These are phyloP conservation scores for Solanum chacoense DNA, from an alignment of 305 asterid genomes.

Conservation along the genomic window DNA sequence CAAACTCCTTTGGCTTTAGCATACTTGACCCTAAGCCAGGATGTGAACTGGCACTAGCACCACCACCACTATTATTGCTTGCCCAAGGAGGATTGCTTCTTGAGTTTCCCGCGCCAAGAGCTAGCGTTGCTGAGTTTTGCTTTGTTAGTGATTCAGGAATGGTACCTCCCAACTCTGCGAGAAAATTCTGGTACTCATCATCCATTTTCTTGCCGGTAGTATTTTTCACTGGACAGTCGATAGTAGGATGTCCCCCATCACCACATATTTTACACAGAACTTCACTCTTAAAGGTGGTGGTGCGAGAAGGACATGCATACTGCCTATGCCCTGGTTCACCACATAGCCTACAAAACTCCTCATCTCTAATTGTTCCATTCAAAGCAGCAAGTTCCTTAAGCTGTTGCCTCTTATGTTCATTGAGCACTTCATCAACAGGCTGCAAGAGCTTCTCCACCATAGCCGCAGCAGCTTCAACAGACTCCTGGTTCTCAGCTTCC, in stretches of 20 bases:
- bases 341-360: constrained; percentile 83
- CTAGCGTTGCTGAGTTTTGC: constrained; percentile 43
- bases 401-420: constrained; percentile 95
- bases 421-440: constrained; percentile 96
- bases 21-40: constrained; percentile 44
- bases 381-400: constrained; percentile 92
- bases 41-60: constrained; percentile 22
- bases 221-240: constrained; percentile 87
- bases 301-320: constrained; percentile 84
- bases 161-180: constrained; percentile 91
- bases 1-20: constrained; percentile 76
- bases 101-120: constrained; percentile 53
- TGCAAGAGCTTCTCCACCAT: constrained; percentile 97
- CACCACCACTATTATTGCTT: constrained; percentile 23
- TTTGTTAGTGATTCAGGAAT: constrained; percentile 56
- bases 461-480: constrained; percentile 89
- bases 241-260: constrained; percentile 97
- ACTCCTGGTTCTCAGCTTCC: constrained; percentile 89
- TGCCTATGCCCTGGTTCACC: constrained; percentile 97
- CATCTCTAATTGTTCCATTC: constrained; percentile 96
- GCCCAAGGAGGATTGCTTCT: constrained; percentile 86
- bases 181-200: constrained; percentile 86
- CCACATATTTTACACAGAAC: constrained; percentile 91
- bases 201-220: constrained; percentile 98
- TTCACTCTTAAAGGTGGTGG: constrained; percentile 83